phyloP scores from a whole-genome alignment of 257 asterid genomes.

The Linderniella brevidens region DNA sequence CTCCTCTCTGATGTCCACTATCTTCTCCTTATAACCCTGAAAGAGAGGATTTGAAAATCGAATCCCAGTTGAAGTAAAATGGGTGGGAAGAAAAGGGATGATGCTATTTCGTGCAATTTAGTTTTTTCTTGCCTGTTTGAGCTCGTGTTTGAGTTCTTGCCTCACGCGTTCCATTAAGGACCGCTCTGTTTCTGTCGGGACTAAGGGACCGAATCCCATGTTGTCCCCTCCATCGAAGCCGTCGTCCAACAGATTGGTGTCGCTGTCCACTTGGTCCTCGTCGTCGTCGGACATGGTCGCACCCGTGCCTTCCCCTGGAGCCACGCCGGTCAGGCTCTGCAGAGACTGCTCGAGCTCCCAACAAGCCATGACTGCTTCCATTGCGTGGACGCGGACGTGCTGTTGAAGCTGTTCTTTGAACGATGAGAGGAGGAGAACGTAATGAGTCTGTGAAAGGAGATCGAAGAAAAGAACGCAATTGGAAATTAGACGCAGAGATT shows the following conservation, averaged over 20 bases:
- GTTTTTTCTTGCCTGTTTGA: conserved; percentile 47
- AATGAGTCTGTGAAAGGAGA: conserved; percentile 54
- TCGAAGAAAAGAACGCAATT: conserved; percentile 4
- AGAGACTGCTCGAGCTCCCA: conserved; percentile 99
- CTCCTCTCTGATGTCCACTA: conserved; percentile 45
- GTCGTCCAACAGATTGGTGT: conserved; percentile 58
- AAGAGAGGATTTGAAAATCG: background rate
- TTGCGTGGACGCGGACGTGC: conserved; percentile 96
- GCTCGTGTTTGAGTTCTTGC: conserved; percentile 73
- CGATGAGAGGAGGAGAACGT: conserved; percentile 79
- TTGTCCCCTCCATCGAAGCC: conserved; percentile 53
- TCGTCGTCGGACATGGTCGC: conserved; percentile 97
- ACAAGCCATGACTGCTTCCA: conserved; percentile 99
- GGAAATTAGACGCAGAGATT: background rate
- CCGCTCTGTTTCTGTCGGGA: conserved; percentile 74
- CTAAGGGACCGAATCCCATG: conserved; percentile 88
- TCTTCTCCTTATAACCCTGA: conserved; percentile 50
- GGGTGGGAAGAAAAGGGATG: background rate
- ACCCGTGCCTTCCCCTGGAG: conserved; percentile 89
- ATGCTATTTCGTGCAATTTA: background rate
- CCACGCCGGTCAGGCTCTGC: conserved; percentile 89
- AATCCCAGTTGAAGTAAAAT: background rate
- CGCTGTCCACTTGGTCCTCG: conserved; percentile 68
- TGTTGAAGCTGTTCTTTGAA: conserved; percentile 98
- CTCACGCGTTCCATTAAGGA: conserved; percentile 84